phyloP scores from a whole-genome alignment of 768 basidiomycete genomes.

The Tylopilus sp. region DNA sequence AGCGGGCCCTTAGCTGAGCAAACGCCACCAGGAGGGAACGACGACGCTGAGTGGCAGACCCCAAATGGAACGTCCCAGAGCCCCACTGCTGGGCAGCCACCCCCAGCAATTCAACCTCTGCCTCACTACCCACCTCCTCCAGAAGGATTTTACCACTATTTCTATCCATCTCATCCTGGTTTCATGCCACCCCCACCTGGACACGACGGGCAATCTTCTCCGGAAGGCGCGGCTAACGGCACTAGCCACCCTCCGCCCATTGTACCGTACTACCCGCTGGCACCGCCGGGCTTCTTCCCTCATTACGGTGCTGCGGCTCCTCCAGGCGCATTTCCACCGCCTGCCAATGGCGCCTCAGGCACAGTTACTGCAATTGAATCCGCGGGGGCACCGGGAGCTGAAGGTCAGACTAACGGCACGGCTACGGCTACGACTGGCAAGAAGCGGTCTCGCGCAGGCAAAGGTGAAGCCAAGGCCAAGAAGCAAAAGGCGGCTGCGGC shows the following conservation, averaged over 20 bases:
- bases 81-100: constrained; percentile 16
- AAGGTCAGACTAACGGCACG: constrained; percentile 17
- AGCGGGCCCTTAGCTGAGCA: constrained; percentile 10
- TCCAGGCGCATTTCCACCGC: constrained; percentile 32
- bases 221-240: constrained; percentile 32
- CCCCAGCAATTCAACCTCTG: constrained; percentile 26
- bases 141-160: constrained; percentile 44
- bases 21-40: constrained; percentile 18
- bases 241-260: constrained; percentile 28
- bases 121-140: constrained; percentile 35
- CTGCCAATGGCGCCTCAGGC: constrained; percentile 20
- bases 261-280: constrained; percentile 36
- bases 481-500: constrained; percentile 26
- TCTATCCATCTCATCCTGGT: constrained; percentile 39
- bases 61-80: constrained; percentile 20
- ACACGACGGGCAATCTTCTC: constrained; percentile 34
- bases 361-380: constrained; percentile 25
- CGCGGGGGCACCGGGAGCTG: constrained; percentile 19
- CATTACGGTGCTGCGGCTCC: constrained; percentile 29
- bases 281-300: constrained; percentile 40
- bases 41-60: constrained; percentile 34
- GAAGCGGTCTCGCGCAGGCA: constrained; percentile 31
- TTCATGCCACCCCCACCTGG: constrained; percentile 37
- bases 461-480: constrained; percentile 31
- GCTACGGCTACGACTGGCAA: constrained; percentile 18